Percentiles rank a stretch among this genome's conserved stretches.
These are phyloP conservation scores for Echria macrotheca DNA, from an alignment of 495 filamentous ascomycete species.

Conservation along the genomic window DNA sequence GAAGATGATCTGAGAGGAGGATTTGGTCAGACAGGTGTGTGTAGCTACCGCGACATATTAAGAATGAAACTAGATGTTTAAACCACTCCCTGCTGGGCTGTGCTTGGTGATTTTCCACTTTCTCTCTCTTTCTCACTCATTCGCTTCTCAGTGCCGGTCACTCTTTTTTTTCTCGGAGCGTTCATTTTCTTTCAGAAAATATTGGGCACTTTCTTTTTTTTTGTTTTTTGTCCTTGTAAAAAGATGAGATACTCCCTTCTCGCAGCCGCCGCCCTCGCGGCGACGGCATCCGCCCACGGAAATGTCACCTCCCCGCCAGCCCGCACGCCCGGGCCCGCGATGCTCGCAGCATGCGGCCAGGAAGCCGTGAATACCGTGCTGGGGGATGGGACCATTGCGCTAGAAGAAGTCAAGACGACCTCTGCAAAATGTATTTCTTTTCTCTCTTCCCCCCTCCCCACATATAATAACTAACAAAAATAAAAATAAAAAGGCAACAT, in stretches of 20 bases:
- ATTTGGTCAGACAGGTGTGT: too few species aligned
- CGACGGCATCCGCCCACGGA: conserved; percentile 56
- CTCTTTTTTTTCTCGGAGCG: conserved; percentile 17
- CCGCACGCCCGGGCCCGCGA: conserved; percentile 56
- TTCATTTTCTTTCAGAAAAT: not conserved
- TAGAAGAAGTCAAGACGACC: conserved; percentile 13
- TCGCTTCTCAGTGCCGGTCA: conserved; percentile 20
- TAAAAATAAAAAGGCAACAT: conserved; percentile 18
- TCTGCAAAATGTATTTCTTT: conserved; percentile 12
- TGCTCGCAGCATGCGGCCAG: conserved; percentile 53
- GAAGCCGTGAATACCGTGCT: conserved; percentile 52
- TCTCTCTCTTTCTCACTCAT: conserved; percentile 1
- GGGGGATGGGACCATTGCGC: conserved; percentile 46
- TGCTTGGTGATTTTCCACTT: not conserved
- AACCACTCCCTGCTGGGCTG: not conserved
- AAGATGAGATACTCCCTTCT: conserved; percentile 14
- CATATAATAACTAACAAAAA: not conserved
- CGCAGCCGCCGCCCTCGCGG: conserved; percentile 32
- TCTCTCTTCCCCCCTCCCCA: not conserved
- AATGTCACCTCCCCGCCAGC: conserved; percentile 53
- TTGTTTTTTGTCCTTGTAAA: not conserved
- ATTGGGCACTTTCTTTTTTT: not conserved
- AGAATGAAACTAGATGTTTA: conserved; percentile 4
- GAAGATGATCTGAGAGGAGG: too few species aligned
- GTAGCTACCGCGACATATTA: too few species aligned